phyloP scores from a whole-genome alignment of 1,284 basidiomycete species.

The Filobasidium uniguttulatum region DNA sequence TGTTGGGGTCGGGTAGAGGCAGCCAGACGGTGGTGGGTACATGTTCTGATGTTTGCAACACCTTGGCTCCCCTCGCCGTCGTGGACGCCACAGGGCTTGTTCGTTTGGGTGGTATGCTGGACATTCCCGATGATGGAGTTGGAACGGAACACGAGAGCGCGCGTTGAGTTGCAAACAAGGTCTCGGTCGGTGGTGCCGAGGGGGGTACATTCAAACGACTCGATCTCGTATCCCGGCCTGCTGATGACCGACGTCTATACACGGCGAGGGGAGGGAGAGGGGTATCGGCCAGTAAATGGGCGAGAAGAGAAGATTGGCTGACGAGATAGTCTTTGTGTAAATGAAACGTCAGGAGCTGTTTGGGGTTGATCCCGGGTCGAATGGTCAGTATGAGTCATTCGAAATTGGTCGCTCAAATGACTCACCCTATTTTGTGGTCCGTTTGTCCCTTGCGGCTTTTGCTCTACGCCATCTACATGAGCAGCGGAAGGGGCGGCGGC shows the following conservation, averaged over 20 bases:
- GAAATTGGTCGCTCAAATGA: neutral
- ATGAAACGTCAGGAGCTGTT: slow-evolving; percentile 25
- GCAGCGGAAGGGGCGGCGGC: too few species aligned
- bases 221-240: slow-evolving; percentile 4
- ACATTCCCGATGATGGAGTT: too few species aligned
- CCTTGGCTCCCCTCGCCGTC: slow-evolving; percentile 17
- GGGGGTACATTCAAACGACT: neutral
- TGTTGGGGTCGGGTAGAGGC: slow-evolving; percentile 33
- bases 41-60: slow-evolving; percentile 18
- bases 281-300: slow-evolving; percentile 23
- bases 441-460: too few species aligned
- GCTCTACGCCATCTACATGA: too few species aligned
- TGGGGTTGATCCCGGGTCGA: neutral
- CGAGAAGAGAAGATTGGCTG: slow-evolving; percentile 31
- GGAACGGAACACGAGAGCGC: too few species aligned
- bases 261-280: slow-evolving; percentile 6
- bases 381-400: too few species aligned
- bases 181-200: slow-evolving; percentile 3
- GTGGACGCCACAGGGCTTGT: neutral
- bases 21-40: slow-evolving; percentile 23
- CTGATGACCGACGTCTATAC: neutral
- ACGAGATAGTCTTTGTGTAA: slow-evolving; percentile 34
- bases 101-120: too few species aligned
- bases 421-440: too few species aligned
- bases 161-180: neutral